A percentile compares a stretch with the other conserved stretches of the same genome.
phyloP scores from a whole-genome alignment of 371 early-diverging fungal genomes.

The Syncephalastrum monosporum region DNA sequence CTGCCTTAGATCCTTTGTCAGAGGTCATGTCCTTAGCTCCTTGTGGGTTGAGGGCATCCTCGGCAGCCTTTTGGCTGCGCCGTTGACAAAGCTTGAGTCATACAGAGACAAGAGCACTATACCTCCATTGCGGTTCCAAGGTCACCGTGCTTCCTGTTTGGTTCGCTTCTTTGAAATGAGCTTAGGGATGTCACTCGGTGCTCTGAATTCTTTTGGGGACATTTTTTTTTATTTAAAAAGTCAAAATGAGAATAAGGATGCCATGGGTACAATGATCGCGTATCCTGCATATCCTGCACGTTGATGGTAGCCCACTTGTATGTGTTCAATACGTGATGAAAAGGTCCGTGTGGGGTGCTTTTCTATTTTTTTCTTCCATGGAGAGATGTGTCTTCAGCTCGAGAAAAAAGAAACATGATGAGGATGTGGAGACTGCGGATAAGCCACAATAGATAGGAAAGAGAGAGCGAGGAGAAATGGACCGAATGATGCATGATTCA shows the following conservation, averaged over 20 bases:
- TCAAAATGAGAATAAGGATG: slow-evolving; percentile 14
- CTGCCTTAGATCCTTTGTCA: slow-evolving; percentile 54
- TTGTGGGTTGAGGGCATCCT: slow-evolving; percentile 4
- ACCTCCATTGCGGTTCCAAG: slow-evolving; percentile 41
- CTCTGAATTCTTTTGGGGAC: slow-evolving; percentile 41
- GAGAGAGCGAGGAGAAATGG: too few species aligned
- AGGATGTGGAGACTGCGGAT: too few species aligned
- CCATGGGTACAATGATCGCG: too few species aligned
- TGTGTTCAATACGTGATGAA: too few species aligned
- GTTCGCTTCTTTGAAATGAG: slow-evolving; percentile 6
- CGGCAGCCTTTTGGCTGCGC: slow-evolving; percentile 29
- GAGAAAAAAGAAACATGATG: too few species aligned
- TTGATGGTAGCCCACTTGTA: too few species aligned
- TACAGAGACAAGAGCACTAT: slow-evolving; percentile 45
- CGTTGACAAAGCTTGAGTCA: slow-evolving; percentile 52
- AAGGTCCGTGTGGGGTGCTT: too few species aligned
- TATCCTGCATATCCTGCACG: too few species aligned
- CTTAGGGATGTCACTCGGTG: slow-evolving; percentile 14
- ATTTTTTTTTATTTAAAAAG: slow-evolving; percentile 14
- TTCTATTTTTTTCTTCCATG: too few species aligned
- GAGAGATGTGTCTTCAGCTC: too few species aligned
- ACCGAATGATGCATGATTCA: too few species aligned
- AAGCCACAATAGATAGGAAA: too few species aligned
- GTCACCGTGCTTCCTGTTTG: slow-evolving; percentile 8
- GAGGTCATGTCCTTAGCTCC: not conserved